A percentile compares a stretch with the other conserved stretches of the same genome.
Evolutionary conservation across 148 eudicot genomes (phyloP).

Genomic region (Oxyria digyna): DNA sequence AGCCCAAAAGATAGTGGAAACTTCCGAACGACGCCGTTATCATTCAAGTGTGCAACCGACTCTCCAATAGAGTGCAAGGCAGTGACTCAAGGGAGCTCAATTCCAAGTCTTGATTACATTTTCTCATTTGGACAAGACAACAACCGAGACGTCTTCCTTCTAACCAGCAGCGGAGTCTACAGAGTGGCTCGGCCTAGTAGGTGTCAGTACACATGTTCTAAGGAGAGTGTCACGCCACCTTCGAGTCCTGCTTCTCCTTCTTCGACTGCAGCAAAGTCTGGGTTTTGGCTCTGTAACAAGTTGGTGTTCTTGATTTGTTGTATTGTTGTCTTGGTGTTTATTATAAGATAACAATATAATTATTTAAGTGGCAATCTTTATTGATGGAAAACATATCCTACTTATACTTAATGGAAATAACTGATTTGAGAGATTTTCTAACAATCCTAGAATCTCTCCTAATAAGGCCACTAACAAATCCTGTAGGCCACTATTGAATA

Average conservation of each 20-base stretch:
- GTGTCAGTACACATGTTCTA: constrained; percentile 52
- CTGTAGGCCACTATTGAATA: too few species aligned
- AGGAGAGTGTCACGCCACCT: constrained; percentile 28
- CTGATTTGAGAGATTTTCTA: too few species aligned
- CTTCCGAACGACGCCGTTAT: constrained; percentile 29
- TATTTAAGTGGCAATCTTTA: too few species aligned
- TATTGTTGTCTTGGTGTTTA: neutral
- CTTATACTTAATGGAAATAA: too few species aligned
- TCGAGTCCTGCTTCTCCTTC: neutral
- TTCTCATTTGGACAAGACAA: constrained; percentile 77
- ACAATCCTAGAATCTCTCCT: too few species aligned
- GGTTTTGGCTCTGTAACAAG: neutral
- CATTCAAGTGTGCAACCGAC: constrained; percentile 53
- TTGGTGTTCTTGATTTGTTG: neutral
- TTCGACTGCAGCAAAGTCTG: neutral
- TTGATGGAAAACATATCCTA: too few species aligned
- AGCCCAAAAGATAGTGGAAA: constrained; percentile 60
- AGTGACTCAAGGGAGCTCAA: constrained; percentile 34
- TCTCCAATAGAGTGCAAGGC: constrained; percentile 50
- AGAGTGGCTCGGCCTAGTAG: constrained; percentile 59
- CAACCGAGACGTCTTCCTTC: constrained; percentile 41
- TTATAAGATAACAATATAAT: neutral
- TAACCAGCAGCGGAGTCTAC: constrained; percentile 70
- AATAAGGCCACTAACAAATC: too few species aligned
- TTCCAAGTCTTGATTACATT: constrained; percentile 54